Evolutionary conservation across 2,329 filamentous ascomycete species (phyloP).

Genomic region (Tolypocladium endophyticum): DNA sequence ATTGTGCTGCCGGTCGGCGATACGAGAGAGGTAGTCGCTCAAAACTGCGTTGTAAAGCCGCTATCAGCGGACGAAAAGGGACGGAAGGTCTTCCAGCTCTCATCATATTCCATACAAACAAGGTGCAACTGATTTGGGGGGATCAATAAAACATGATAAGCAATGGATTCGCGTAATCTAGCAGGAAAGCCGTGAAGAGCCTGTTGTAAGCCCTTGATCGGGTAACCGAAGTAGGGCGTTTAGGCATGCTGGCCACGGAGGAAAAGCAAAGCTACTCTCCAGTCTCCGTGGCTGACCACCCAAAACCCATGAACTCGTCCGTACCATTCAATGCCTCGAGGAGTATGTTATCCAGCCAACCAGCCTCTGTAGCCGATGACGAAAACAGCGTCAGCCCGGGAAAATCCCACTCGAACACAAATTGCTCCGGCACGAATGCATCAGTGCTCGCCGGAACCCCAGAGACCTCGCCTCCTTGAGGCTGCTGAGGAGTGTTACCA

Average conservation of each 20-base stretch:
- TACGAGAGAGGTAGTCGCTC: conserved; percentile 7
- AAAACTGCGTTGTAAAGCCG: conserved; percentile 4
- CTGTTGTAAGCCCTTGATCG: neutral
- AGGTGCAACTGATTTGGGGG: neutral
- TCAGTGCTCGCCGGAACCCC: conserved; percentile 13
- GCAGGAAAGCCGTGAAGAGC: neutral
- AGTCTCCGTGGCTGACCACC: conserved; percentile 1
- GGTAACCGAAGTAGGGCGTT: no score
- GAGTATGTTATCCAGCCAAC: conserved; percentile 15
- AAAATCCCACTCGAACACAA: conserved; percentile 48
- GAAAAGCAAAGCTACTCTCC: neutral
- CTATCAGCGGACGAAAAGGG: neutral
- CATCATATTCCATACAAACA: neutral
- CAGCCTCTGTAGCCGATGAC: conserved; percentile 11
- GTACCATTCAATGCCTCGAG: conserved; percentile 10
- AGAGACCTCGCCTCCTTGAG: neutral
- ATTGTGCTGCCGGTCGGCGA: conserved; percentile 22
- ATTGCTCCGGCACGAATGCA: conserved; percentile 42
- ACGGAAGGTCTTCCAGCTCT: neutral
- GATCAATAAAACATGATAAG: neutral
- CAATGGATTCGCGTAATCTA: neutral
- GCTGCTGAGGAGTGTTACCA: no score
- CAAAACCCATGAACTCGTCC: conserved; percentile 11
- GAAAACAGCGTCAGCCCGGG: conserved; percentile 36
- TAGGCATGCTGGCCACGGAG: neutral